phyloP scores from a whole-genome alignment of 2,329 filamentous ascomycete genomes.

The Neonectria sp. region DNA sequence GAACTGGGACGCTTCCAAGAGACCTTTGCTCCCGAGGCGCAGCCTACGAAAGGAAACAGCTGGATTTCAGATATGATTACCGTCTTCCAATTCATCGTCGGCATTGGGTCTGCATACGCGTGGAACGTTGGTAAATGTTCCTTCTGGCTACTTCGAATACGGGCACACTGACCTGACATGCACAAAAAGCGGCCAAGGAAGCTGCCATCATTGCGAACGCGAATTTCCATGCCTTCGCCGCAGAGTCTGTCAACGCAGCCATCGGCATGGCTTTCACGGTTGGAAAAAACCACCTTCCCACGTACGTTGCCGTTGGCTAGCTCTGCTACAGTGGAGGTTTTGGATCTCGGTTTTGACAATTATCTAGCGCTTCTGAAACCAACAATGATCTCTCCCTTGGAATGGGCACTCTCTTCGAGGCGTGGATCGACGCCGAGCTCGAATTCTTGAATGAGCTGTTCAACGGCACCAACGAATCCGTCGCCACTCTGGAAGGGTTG shows the following conservation, averaged over 20 bases:
- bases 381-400: slow-evolving; percentile 5
- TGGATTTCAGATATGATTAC: slow-evolving; percentile 9
- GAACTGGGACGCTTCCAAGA: not conserved
- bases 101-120: not conserved
- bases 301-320: not conserved
- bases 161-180: not conserved
- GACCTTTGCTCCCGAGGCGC: not conserved
- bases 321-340: too few species aligned
- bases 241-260: not conserved
- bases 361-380: not conserved
- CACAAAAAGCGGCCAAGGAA: not conserved
- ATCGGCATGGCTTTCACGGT: slow-evolving; percentile 6
- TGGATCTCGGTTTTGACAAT: too few species aligned
- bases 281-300: slow-evolving; percentile 7
- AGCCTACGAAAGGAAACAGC: not conserved
- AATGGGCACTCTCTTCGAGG: slow-evolving; percentile 4
- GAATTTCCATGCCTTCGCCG: not conserved
- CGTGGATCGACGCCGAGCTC: slow-evolving; percentile 7
- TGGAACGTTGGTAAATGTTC: slow-evolving; percentile 1
- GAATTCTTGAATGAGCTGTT: slow-evolving; percentile 1
- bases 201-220: not conserved
- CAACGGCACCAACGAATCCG: not conserved
- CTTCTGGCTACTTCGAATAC: too few species aligned
- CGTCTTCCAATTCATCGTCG: not conserved
- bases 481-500: not conserved